These are phyloP conservation scores for Lodderomyces metapsilosis DNA, from an alignment of 1,139 yeast species.

Conservation along the genomic window DNA sequence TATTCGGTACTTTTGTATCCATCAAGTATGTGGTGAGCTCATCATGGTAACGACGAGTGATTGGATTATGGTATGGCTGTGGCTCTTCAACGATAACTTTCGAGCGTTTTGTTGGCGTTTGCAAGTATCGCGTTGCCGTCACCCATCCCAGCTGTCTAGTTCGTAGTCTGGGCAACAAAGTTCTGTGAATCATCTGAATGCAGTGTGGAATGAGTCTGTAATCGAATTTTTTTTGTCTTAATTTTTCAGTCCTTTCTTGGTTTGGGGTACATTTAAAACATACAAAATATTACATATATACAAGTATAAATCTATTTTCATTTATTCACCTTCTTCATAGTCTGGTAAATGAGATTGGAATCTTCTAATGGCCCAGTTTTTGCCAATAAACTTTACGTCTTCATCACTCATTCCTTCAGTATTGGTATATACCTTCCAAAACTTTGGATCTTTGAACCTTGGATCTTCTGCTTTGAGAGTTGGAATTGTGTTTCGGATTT, in stretches of 20 bases:
- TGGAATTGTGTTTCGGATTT: conserved; percentile 51
- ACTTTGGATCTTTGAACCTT: conserved; percentile 62
- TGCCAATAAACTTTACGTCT: conserved; percentile 65
- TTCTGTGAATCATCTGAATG: background rate
- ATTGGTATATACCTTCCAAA: conserved; percentile 67
- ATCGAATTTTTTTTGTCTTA: background rate
- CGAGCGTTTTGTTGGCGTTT: background rate
- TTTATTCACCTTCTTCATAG: conserved; percentile 17
- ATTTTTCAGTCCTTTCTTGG: background rate
- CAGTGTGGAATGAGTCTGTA: background rate
- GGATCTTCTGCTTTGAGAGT: conserved; percentile 56
- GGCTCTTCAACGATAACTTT: conserved; percentile 12
- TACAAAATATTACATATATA: background rate
- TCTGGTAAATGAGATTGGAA: conserved; percentile 58
- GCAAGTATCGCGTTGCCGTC: background rate
- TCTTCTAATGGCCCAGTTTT: conserved; percentile 77
- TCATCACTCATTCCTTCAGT: conserved; percentile 69
- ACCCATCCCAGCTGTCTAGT: background rate
- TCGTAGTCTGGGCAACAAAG: background rate
- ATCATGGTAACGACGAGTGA: conserved; percentile 6
- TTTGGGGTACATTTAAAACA: background rate
- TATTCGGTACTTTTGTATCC: conserved; percentile 5
- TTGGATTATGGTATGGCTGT: conserved; percentile 5
- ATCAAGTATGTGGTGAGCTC: conserved; percentile 8
- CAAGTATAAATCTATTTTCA: background rate